Evolutionary conservation across 306 rosid genomes (phyloP).

Genomic region (Cajanus cajan): DNA sequence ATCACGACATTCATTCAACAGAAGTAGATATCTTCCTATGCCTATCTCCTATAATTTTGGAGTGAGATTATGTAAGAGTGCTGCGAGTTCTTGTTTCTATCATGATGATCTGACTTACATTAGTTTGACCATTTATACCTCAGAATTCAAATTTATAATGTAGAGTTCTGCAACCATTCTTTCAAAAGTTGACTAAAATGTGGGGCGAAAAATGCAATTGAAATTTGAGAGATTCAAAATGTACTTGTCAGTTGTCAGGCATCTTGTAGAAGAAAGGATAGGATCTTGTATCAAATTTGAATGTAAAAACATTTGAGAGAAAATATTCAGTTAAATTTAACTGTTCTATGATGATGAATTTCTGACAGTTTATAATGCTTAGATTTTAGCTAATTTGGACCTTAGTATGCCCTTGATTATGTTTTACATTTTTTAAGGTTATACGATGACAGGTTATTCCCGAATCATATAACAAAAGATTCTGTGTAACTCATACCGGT

Average conservation of each 20-base stretch:
- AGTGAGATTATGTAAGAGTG: neutral
- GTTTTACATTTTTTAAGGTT: neutral
- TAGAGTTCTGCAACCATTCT: neutral
- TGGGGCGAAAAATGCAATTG: neutral
- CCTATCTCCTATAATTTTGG: constrained; percentile 8
- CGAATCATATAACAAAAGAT: neutral
- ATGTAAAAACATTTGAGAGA: constrained; percentile 2
- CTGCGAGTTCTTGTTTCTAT: neutral
- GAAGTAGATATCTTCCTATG: constrained; percentile 14
- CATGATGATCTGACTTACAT: neutral
- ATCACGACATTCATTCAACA: constrained; percentile 9
- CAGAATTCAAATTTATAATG: neutral
- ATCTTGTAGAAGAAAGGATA: neutral
- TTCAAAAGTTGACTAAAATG: neutral
- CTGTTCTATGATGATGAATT: neutral
- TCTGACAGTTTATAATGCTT: neutral
- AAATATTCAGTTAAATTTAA: neutral
- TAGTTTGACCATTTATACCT: neutral
- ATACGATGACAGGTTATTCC: neutral
- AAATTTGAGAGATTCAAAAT: neutral
- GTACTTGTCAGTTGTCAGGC: neutral
- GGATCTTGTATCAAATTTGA: neutral
- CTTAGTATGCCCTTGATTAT: neutral
- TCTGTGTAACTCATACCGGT: neutral
- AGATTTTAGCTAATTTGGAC: neutral